These are phyloP conservation scores for Annulohypoxylon maeteangense DNA, from an alignment of 495 filamentous ascomycete species.

Conservation along the genomic window DNA sequence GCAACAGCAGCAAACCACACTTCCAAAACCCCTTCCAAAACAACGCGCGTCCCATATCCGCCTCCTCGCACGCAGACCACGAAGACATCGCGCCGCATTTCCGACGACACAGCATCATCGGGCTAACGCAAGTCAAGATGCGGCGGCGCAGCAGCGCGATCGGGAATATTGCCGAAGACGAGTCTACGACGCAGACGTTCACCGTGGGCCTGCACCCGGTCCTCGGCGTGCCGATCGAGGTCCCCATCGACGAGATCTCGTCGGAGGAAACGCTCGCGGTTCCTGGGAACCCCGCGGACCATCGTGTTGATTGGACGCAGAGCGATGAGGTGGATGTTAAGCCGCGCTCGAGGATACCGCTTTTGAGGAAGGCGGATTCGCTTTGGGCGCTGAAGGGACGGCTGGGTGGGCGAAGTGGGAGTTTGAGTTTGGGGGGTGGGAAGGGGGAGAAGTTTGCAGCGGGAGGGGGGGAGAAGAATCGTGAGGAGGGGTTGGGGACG, in stretches of 20 bases:
- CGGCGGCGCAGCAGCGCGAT: constrained; percentile 22
- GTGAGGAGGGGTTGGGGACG: constrained; percentile 8
- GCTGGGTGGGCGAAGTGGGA: constrained; percentile 32
- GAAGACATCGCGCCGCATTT: not conserved
- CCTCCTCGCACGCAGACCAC: not conserved
- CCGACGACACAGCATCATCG: constrained; percentile 21
- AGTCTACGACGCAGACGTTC: not conserved
- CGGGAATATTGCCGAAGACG: constrained; percentile 31
- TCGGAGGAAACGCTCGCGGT: constrained; percentile 41
- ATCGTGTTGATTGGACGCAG: constrained; percentile 60
- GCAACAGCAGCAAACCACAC: constrained; percentile 29
- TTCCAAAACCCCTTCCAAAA: constrained; percentile 40
- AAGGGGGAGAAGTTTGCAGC: constrained; percentile 14
- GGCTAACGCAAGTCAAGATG: not conserved
- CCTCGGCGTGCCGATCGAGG: not conserved
- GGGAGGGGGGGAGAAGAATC: constrained; percentile 15
- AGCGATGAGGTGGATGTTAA: constrained; percentile 51
- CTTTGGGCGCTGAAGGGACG: constrained; percentile 50
- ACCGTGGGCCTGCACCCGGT: not conserved
- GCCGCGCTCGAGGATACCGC: constrained; percentile 35
- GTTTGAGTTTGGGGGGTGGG: not conserved
- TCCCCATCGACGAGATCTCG: constrained; percentile 29
- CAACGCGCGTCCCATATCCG: not conserved
- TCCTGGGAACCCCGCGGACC: constrained; percentile 33
- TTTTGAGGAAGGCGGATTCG: constrained; percentile 55